Evolutionary conservation across 1,284 basidiomycete genomes (phyloP), one percentile per base, ranked within the genome.

Genomic region (Inonotus hispidus): DNA sequence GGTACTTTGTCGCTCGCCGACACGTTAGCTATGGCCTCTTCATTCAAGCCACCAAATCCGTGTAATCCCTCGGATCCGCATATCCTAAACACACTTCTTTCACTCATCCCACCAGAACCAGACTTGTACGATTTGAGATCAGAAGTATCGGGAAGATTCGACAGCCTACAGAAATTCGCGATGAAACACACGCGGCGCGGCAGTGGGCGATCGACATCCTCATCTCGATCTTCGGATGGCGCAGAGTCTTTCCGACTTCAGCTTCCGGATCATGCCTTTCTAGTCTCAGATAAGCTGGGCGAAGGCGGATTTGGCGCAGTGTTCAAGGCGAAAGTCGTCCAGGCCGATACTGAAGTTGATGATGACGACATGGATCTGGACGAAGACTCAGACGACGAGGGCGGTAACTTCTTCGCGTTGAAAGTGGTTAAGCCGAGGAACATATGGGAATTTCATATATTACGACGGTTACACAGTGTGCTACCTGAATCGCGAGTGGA

Each of bases 251-350:
- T 84, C 68, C 66, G 79, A 5, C 66, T 90, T 32, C 72, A 50
- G 53, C 66, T 77, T 52, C 66, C 70, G 1, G 84, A 81, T 2
- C 82, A 81, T 63, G 76, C 75, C 50, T 93, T 90, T 68, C 80
- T 81, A 56, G 83, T 98, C 8, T 76, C 79, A 4, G 88, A 89
- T 65, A 98, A 98, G 74, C 81, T 99, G 23, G 97, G 97, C 4
- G 96, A 99, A 76, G 97, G 97, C 5, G 95, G 95, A 0, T 99
- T 95, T 68, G 97, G 96, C 0, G 85, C 90, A 2, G 97, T 99
- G 10, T 99, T 97, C 77, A 84, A 87, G 63, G 93, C 89, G 3
- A 79, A 81, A 61, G 84, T 86, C 66, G 68, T 82, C n/a, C 80
- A 80, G n/a, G 71, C 72, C 10, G 69, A 66, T 37, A 71, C 70